Evolutionary conservation across 2,329 filamentous ascomycete species (phyloP).

Genomic region (Colletotrichum ledebouriae): DNA sequence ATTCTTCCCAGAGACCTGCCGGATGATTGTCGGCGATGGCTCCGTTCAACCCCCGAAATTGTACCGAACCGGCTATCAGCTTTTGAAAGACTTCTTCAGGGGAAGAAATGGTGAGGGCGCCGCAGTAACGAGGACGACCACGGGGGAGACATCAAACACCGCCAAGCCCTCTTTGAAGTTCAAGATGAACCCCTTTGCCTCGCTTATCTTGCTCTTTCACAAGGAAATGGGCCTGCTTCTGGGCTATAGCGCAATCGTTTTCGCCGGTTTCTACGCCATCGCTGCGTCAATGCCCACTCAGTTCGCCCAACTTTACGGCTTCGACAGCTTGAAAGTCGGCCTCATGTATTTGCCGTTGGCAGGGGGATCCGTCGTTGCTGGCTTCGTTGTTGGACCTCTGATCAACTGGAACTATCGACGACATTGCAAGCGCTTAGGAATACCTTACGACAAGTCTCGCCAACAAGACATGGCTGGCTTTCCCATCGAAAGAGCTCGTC

Average conservation of each 20-base stretch:
- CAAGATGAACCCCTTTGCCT: constrained; percentile 57
- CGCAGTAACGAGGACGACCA: constrained; percentile 16
- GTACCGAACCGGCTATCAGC: constrained; percentile 51
- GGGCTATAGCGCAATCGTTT: constrained; percentile 59
- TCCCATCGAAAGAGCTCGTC: constrained; percentile 64
- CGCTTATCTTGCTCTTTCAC: constrained; percentile 57
- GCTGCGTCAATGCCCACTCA: constrained; percentile 59
- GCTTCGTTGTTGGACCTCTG: constrained; percentile 63
- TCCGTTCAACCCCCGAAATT: constrained; percentile 57
- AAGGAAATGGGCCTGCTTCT: constrained; percentile 61
- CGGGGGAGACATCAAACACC: constrained; percentile 36
- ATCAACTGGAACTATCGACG: constrained; percentile 78
- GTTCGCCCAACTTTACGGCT: constrained; percentile 68
- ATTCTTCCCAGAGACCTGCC: constrained; percentile 62
- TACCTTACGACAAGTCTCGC: constrained; percentile 66
- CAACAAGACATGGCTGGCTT: constrained; percentile 63
- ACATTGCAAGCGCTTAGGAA: constrained; percentile 65
- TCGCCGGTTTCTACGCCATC: constrained; percentile 65
- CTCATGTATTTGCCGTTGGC: constrained; percentile 67
- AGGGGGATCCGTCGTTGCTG: constrained; percentile 61
- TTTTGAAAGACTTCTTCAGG: constrained; percentile 43
- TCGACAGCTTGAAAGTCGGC: constrained; percentile 67
- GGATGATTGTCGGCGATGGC: constrained; percentile 65
- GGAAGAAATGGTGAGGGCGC: constrained; percentile 33
- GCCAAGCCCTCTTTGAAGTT: constrained; percentile 50